phyloP scores from a whole-genome alignment of 441 rosid species.

The Gossypium trilobum region DNA sequence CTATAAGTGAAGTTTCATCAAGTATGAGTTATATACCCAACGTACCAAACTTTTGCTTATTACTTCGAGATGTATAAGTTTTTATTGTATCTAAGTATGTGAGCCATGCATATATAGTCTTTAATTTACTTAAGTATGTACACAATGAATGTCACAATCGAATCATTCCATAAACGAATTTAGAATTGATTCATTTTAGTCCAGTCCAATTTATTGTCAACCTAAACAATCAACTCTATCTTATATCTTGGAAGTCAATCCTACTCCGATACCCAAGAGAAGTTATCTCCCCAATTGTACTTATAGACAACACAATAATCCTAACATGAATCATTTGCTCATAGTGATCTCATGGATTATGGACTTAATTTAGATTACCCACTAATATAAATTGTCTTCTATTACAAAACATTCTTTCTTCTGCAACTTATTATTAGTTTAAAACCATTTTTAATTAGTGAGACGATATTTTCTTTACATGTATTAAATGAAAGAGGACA shows the following conservation, averaged over 20 bases:
- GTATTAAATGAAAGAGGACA: neutral
- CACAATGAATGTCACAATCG: neutral
- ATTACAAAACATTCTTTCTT: neutral
- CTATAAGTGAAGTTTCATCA: neutral
- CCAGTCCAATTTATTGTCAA: neutral
- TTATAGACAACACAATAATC: neutral
- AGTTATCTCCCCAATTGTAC: neutral
- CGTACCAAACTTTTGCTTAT: neutral
- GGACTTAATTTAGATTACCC: neutral
- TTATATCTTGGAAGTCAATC: neutral
- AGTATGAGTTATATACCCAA: neutral
- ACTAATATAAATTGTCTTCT: neutral
- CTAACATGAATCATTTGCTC: neutral
- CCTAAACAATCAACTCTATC: neutral
- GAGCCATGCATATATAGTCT: neutral
- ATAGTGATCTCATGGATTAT: neutral
- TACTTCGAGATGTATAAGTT: too few species aligned
- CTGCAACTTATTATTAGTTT: neutral
- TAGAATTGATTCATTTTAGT: neutral
- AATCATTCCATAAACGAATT: neutral
- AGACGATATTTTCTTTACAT: neutral
- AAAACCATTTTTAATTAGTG: neutral
- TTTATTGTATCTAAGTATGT: neutral
- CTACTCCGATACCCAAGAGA: neutral
- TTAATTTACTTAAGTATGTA: neutral